phyloP scores from a whole-genome alignment of 2,329 filamentous ascomycete genomes.

The Penicillium expansum region DNA sequence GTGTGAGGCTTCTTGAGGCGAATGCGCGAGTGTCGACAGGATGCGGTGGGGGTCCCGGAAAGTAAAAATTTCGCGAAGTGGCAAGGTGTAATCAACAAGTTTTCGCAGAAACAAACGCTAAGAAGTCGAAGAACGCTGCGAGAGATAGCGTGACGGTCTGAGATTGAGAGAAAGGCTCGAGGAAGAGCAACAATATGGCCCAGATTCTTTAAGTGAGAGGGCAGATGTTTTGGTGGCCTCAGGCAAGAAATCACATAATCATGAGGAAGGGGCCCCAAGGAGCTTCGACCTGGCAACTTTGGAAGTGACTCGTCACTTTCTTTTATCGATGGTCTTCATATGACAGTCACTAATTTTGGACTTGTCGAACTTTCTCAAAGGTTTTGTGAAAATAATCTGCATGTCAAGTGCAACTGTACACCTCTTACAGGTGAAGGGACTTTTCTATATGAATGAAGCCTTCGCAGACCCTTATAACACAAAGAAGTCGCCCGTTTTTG shows the following conservation, averaged over 20 bases:
- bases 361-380: background rate
- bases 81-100: background rate
- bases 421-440: background rate
- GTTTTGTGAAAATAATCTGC: background rate
- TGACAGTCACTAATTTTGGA: background rate
- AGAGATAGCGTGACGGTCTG: background rate
- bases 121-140: background rate
- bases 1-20: constrained; percentile 12
- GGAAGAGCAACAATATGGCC: background rate
- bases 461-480: background rate
- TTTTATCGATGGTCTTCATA: background rate
- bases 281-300: background rate
- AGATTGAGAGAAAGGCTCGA: background rate
- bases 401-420: background rate
- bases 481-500: too few relatives aligned
- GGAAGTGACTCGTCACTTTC: background rate
- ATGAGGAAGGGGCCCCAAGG: background rate
- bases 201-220: constrained; percentile 2
- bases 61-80: constrained; percentile 15
- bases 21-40: constrained; percentile 15
- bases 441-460: background rate
- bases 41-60: constrained; percentile 18
- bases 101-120: background rate
- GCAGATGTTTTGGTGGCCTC: background rate
- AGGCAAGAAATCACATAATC: constrained; percentile 5